These are phyloP conservation scores for Tripterygium wilfordii DNA, from an alignment of 177 flowering plant species.

Conservation along the genomic window DNA sequence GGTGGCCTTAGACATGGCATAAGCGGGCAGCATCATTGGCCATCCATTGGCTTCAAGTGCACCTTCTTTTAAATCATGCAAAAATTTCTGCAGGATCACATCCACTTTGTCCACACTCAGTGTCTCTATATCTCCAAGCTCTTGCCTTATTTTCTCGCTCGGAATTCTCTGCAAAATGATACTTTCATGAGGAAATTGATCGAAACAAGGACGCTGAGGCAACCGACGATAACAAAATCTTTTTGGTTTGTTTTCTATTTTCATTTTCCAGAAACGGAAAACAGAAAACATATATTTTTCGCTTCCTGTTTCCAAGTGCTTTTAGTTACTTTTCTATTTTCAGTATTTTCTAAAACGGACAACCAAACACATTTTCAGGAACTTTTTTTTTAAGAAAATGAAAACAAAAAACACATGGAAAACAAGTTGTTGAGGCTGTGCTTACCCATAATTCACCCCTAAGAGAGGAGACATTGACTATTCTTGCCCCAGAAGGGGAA, in stretches of 20 bases:
- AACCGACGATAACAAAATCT: no score
- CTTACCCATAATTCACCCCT: slow-evolving; percentile 45
- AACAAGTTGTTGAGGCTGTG: neutral
- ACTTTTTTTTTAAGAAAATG: no score
- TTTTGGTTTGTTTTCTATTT: no score
- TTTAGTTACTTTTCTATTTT: no score
- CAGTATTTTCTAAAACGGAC: no score
- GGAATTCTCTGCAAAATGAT: slow-evolving; percentile 47
- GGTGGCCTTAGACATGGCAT: slow-evolving; percentile 57
- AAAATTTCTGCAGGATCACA: slow-evolving; percentile 29
- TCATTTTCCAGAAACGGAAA: no score
- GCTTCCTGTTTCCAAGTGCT: no score
- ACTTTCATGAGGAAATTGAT: neutral
- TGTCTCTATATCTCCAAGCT: slow-evolving; percentile 36
- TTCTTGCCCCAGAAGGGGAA: slow-evolving; percentile 41
- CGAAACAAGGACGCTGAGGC: no score
- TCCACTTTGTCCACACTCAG: slow-evolving; percentile 56
- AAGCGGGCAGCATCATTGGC: slow-evolving; percentile 53
- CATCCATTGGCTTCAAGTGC: slow-evolving; percentile 54
- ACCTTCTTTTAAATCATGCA: slow-evolving; percentile 37
- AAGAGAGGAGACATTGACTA: slow-evolving; percentile 54
- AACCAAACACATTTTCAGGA: no score
- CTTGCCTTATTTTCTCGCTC: slow-evolving; percentile 32
- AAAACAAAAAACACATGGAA: neutral
- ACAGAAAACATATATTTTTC: no score